Evolutionary conservation across 495 filamentous ascomycete genomes (phyloP).

Genomic region (Podospora comata): DNA sequence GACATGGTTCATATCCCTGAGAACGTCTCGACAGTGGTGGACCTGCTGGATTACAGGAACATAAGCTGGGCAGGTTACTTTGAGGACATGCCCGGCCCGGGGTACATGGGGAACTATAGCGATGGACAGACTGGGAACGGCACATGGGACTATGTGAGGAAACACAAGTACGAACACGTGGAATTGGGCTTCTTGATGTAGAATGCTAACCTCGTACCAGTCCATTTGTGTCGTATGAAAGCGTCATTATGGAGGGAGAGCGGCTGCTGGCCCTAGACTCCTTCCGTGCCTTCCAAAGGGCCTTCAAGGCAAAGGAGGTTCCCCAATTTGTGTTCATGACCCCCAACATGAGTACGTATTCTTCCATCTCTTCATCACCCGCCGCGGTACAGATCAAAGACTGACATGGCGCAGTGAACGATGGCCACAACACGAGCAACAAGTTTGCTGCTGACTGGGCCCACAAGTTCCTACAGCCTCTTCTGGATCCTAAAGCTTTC

Average conservation of each 20-base stretch:
- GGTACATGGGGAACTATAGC: conserved; percentile 59
- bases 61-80: conserved; percentile 67
- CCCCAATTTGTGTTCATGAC: conserved; percentile 67
- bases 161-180: conserved; percentile 51
- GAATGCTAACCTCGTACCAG: conserved; percentile 19
- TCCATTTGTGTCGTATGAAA: conserved; percentile 51
- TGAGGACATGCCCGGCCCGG: conserved; percentile 62
- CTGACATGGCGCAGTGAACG: conserved; percentile 37
- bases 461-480: conserved; percentile 53
- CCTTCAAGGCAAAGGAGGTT: conserved; percentile 53
- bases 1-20: conserved; percentile 54
- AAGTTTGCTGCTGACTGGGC: conserved; percentile 58
- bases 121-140: conserved; percentile 45
- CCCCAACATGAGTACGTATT: conserved; percentile 58
- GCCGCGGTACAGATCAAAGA: background rate
- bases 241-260: conserved; percentile 48
- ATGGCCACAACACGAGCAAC: conserved; percentile 65
- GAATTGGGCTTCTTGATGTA: background rate
- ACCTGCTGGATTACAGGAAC: conserved; percentile 60
- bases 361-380: background rate
- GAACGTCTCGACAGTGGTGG: conserved; percentile 66
- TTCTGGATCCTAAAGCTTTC: conserved; percentile 58
- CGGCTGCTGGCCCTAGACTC: conserved; percentile 59
- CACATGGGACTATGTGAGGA: conserved; percentile 63
- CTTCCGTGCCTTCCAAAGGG: conserved; percentile 55